Evolutionary conservation across 768 basidiomycete genomes (phyloP).

Genomic region (Tricholoma furcatifolium): DNA sequence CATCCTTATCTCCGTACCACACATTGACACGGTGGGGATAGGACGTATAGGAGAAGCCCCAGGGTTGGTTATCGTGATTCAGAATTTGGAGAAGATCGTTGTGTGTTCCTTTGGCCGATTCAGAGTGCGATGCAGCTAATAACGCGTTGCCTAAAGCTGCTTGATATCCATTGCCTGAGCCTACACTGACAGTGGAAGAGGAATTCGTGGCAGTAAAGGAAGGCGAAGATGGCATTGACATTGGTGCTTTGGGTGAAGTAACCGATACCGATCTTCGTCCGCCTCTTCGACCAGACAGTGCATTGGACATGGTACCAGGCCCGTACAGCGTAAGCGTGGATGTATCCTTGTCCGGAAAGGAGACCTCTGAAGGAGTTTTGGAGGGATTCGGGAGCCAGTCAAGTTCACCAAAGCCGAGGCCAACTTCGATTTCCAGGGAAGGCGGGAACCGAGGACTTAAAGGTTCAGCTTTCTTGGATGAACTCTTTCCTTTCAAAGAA

Average conservation of each 20-base stretch:
- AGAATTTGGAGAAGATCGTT: slow-evolving; percentile 90
- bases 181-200: slow-evolving; percentile 29
- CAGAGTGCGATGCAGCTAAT: slow-evolving; percentile 92
- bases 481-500: slow-evolving; percentile 63
- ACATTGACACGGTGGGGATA: slow-evolving; percentile 77
- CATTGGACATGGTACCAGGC: slow-evolving; percentile 28
- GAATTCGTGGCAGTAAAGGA: slow-evolving; percentile 43
- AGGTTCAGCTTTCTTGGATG: slow-evolving; percentile 36
- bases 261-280: slow-evolving; percentile 80
- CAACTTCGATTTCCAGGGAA: slow-evolving; percentile 52
- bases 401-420: slow-evolving; percentile 54
- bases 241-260: slow-evolving; percentile 44
- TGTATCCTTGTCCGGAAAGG: slow-evolving; percentile 21
- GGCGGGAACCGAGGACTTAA: slow-evolving; percentile 55
- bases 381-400: slow-evolving; percentile 45
- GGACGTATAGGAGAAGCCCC: slow-evolving; percentile 87
- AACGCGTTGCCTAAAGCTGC: slow-evolving; percentile 85
- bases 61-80: slow-evolving; percentile 83
- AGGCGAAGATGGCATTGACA: slow-evolving; percentile 51
- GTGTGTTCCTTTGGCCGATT: slow-evolving; percentile 89
- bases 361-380: slow-evolving; percentile 25
- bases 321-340: slow-evolving; percentile 32
- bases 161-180: slow-evolving; percentile 48
- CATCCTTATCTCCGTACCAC: slow-evolving; percentile 94
- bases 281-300: slow-evolving; percentile 39